A percentile compares a stretch with the other conserved stretches of the same genome.
phyloP scores from a whole-genome alignment of 2,329 filamentous ascomycete species.

The Aureobasidium sp. region DNA sequence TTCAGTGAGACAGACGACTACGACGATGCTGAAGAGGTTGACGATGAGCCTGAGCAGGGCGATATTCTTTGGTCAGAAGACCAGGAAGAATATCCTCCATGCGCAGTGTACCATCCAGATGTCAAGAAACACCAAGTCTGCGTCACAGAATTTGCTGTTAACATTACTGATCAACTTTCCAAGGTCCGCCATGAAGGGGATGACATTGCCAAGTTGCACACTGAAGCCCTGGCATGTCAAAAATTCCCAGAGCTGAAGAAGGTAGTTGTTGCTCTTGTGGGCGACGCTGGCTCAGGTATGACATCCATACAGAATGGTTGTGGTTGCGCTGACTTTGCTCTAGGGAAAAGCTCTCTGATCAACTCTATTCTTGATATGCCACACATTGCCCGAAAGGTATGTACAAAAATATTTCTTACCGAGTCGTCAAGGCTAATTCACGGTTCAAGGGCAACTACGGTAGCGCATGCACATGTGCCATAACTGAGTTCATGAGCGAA shows the following conservation, averaged over 20 bases:
- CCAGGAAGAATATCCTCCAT: not conserved
- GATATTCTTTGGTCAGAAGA: not conserved
- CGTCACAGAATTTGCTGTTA: not conserved
- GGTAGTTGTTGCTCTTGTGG: slow-evolving; percentile 15
- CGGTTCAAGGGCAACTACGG: not conserved
- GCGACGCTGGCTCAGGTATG: slow-evolving; percentile 14
- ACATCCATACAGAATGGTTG: not conserved
- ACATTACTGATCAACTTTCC: not conserved
- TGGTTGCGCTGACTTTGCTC: not conserved
- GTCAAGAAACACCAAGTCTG: not conserved
- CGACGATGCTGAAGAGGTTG: not conserved
- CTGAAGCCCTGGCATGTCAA: not conserved
- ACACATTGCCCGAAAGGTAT: slow-evolving; percentile 16
- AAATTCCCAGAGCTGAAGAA: slow-evolving; percentile 2
- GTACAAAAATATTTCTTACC: too few relatives aligned
- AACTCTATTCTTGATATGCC: slow-evolving; percentile 17
- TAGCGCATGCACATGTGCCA: slow-evolving; percentile 13
- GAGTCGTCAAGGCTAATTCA: not conserved
- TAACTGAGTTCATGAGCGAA: slow-evolving; percentile 11
- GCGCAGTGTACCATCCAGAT: not conserved
- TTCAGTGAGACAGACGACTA: not conserved
- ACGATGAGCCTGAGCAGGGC: not conserved
- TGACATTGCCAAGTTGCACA: not conserved
- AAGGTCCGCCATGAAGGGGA: not conserved
- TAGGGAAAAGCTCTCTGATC: slow-evolving; percentile 20